Conservation (phyloP, 148 eudicot species). For the Chenopodium album region DNA sequence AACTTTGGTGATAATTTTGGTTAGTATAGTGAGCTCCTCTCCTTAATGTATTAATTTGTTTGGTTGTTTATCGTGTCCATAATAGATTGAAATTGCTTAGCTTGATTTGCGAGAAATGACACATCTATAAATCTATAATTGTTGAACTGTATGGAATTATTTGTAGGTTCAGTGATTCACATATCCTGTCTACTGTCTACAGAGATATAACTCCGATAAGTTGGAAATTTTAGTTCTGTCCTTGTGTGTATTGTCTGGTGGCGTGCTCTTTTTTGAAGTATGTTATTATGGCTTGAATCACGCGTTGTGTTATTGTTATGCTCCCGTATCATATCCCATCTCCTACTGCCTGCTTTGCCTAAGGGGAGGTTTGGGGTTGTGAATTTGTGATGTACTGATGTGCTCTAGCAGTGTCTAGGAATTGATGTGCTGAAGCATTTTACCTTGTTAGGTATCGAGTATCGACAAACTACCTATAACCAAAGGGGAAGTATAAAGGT, state of each 20-base stretch:
- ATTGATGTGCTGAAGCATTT: not conserved
- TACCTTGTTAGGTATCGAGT: not conserved
- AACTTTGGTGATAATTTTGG: constrained; percentile 79
- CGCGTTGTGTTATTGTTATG: not conserved
- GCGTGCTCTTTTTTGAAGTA: not conserved
- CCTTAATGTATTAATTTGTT: not conserved
- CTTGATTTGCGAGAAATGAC: not conserved
- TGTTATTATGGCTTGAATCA: not conserved
- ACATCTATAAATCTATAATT: too few species aligned
- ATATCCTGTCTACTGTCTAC: not conserved
- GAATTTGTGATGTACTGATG: not conserved
- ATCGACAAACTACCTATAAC: not conserved
- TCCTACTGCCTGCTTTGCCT: not conserved
- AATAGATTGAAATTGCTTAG: not conserved
- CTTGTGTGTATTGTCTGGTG: not conserved
- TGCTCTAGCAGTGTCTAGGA: not conserved
- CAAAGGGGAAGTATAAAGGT: not conserved
- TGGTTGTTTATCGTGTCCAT: not conserved
- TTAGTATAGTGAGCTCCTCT: constrained; percentile 35
- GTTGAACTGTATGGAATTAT: not conserved
- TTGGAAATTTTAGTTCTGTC: too few species aligned
- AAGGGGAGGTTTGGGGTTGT: not conserved
- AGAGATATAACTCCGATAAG: too few species aligned
- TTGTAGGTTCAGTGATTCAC: not conserved
- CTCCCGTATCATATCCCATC: not conserved